phyloP scores from a whole-genome alignment of 2,329 filamentous ascomycete species.

The Lachnellula cervina region DNA sequence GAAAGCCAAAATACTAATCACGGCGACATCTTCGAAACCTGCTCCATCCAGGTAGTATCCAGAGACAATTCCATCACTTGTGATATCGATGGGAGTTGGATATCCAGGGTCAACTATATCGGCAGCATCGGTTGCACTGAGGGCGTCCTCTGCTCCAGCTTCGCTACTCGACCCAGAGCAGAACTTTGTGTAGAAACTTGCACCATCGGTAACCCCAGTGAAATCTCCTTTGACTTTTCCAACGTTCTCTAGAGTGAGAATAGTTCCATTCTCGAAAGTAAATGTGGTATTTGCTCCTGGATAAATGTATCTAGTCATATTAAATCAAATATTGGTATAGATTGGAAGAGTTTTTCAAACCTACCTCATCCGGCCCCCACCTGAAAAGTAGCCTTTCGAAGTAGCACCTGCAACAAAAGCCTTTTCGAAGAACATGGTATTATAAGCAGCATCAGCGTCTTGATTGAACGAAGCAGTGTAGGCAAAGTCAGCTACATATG shows the following conservation, averaged over 20 bases:
- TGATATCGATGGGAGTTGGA: constrained; percentile 22
- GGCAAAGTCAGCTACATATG: constrained; percentile 43
- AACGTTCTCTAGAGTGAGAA: constrained; percentile 30
- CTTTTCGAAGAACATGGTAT: constrained; percentile 37
- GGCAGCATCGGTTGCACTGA: constrained; percentile 1
- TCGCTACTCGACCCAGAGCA: constrained; percentile 8
- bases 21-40: constrained; percentile 29
- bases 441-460: constrained; percentile 39
- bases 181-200: constrained; percentile 27
- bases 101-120: constrained; percentile 21
- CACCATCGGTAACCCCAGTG: constrained; percentile 26
- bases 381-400: constrained; percentile 34
- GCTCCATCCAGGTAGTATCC: constrained; percentile 29
- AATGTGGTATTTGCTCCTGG: constrained; percentile 37
- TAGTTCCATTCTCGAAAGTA: constrained; percentile 37
- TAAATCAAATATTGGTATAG: not conserved
- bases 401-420: constrained; percentile 21
- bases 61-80: constrained; percentile 22
- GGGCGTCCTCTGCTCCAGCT: not conserved
- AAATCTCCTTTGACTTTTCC: constrained; percentile 35
- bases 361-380: constrained; percentile 34
- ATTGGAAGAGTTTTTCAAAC: not conserved
- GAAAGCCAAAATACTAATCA: constrained; percentile 26
- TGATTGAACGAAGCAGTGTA: constrained; percentile 34
- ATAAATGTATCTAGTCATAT: constrained; percentile 30